These are phyloP conservation scores for Hevea brasiliensis DNA, from an alignment of 345 rosid species.

Conservation along the genomic window DNA sequence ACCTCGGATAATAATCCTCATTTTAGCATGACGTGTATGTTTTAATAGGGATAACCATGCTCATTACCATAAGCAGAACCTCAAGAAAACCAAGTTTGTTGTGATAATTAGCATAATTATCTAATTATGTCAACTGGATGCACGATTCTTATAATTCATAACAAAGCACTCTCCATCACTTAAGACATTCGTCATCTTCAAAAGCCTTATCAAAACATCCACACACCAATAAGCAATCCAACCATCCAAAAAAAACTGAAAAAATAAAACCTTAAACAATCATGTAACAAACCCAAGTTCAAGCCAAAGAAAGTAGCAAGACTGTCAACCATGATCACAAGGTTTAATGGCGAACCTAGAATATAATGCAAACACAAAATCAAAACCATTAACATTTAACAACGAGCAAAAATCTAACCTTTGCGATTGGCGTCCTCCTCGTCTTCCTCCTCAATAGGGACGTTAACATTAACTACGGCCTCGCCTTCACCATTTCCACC, in stretches of 20 bases:
- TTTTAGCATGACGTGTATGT: too few species aligned
- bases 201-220: too few species aligned
- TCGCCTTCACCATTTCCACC: conserved; percentile 19
- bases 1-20: neutral
- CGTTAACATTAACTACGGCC: conserved; percentile 30
- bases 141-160: too few species aligned
- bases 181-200: neutral
- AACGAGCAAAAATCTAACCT: conserved; percentile 3
- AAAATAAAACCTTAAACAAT: neutral
- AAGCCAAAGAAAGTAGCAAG: neutral
- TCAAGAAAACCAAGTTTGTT: neutral
- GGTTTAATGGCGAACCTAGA: too few species aligned
- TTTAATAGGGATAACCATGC: neutral
- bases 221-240: too few species aligned
- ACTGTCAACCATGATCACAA: neutral
- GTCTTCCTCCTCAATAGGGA: conserved; percentile 22
- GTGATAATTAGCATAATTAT: too few species aligned
- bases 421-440: conserved; percentile 7
- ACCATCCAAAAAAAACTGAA: too few species aligned
- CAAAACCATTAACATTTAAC: neutral
- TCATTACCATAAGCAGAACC: neutral
- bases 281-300: neutral
- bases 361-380: neutral
- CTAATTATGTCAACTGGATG: too few species aligned
- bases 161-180: neutral